phyloP scores from a whole-genome alignment of 208 protist genomes.

The Phytomonas serpens region DNA sequence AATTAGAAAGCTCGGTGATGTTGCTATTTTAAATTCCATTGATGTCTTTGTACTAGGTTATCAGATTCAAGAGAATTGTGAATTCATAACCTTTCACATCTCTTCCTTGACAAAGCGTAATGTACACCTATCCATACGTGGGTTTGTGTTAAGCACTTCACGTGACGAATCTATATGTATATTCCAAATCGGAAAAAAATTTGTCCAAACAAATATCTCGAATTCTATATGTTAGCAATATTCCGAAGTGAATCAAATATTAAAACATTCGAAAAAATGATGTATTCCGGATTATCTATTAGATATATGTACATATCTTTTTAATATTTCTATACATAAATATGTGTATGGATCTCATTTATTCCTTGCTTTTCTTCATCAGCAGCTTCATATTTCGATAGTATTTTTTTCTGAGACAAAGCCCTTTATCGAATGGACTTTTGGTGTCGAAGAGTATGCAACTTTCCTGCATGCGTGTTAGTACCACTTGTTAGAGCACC shows the following conservation, averaged over 20 bases:
- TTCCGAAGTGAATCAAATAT: not conserved
- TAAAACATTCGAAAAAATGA: not conserved
- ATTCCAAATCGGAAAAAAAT: not conserved
- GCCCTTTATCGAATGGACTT: not conserved
- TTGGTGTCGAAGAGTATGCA: constrained; percentile 1
- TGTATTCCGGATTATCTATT: not conserved
- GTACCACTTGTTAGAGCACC: not conserved
- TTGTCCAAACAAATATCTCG: not conserved
- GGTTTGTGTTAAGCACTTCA: not conserved
- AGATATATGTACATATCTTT: not conserved
- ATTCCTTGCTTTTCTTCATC: constrained; percentile 7
- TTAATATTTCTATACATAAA: not conserved
- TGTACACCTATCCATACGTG: not conserved
- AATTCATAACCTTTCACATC: not conserved
- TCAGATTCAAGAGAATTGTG: not conserved
- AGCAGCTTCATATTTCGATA: not conserved
- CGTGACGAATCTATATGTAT: not conserved
- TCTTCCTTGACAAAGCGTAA: not conserved
- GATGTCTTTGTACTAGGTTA: not conserved
- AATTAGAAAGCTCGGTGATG: not conserved
- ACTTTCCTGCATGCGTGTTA: constrained; percentile 1
- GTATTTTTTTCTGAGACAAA: constrained; percentile 8
- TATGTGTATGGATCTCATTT: not conserved
- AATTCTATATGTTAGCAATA: not conserved
- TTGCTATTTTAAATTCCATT: not conserved